phyloP scores from a whole-genome alignment of 768 basidiomycete species.

The Daedalea quercina region DNA sequence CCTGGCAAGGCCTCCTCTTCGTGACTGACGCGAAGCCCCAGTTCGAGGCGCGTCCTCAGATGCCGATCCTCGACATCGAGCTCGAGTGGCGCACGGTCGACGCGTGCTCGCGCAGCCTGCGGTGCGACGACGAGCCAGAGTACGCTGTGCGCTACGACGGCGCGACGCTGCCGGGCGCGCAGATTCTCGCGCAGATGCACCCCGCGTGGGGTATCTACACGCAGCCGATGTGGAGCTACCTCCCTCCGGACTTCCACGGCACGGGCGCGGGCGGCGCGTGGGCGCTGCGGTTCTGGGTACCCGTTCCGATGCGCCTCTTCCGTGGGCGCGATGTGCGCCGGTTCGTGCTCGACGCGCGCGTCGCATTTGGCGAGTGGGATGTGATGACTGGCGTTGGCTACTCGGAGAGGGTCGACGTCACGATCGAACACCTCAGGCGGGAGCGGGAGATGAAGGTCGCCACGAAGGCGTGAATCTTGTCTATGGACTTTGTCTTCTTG shows the following conservation, averaged over 20 bases:
- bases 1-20: conserved; percentile 9
- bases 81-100: conserved; percentile 10
- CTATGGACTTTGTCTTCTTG: neutral
- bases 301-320: conserved; percentile 40
- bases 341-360: conserved; percentile 33
- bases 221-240: conserved; percentile 2
- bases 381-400: neutral
- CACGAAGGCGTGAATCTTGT: neutral
- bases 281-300: conserved; percentile 37
- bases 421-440: neutral
- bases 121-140: neutral
- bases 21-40: conserved; percentile 9
- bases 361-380: conserved; percentile 16
- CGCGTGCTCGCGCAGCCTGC: neutral
- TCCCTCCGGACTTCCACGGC: conserved; percentile 9
- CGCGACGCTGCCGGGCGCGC: neutral
- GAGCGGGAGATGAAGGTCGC: neutral
- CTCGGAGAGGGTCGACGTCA: neutral
- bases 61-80: conserved; percentile 5
- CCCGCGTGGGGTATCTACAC: conserved; percentile 8
- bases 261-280: conserved; percentile 19
- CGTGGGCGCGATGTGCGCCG: conserved; percentile 37
- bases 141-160: neutral
- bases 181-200: conserved; percentile 4
- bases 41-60: neutral